Percentiles rank a stretch among this genome's conserved stretches.
Conservation (phyloP, 352 stramenopile species). For the Phytopythium aichiense region DNA sequence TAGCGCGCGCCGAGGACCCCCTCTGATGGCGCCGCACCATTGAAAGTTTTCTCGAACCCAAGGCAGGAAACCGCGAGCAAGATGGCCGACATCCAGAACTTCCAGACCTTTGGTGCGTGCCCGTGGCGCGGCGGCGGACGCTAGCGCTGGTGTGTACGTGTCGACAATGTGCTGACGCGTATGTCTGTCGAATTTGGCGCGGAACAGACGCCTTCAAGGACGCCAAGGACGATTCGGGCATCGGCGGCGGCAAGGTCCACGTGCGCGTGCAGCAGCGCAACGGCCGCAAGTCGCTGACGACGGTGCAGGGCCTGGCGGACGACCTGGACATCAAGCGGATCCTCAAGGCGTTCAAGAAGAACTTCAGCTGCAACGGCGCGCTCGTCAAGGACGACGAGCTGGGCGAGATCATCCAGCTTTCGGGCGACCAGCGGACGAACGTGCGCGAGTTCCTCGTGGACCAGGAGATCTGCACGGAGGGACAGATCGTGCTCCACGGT, state of each 20-base stretch:
- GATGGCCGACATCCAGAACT: constrained; percentile 88
- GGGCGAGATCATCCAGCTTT: constrained; percentile 99
- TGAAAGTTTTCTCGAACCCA: constrained; percentile 26
- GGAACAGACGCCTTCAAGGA: constrained; percentile 81
- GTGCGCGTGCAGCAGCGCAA: constrained; percentile 99
- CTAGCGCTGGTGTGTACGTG: neutral
- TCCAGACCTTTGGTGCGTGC: constrained; percentile 82
- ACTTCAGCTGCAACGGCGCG: constrained; percentile 99
- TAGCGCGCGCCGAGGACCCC: neutral
- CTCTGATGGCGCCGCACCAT: constrained; percentile 20
- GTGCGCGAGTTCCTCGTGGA: constrained; percentile 99
- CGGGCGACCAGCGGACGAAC: constrained; percentile 98
- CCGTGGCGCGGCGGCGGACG: neutral
- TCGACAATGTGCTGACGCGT: neutral
- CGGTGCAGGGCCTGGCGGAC: constrained; percentile 96
- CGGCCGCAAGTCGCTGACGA: constrained; percentile 99
- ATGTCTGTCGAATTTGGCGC: constrained; percentile 10
- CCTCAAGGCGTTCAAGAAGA: constrained; percentile 99
- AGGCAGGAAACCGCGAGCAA: constrained; percentile 9
- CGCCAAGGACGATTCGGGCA: constrained; percentile 84
- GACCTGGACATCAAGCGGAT: constrained; percentile 99
- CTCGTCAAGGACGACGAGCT: constrained; percentile 98
- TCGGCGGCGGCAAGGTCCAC: constrained; percentile 92
- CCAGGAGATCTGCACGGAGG: constrained; percentile 97
- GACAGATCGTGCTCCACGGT: constrained; percentile 96